Percentiles rank a stretch among this genome's conserved stretches.
These are phyloP conservation scores for Penicillium angulare DNA, from an alignment of 495 filamentous ascomycete species.

Conservation along the genomic window DNA sequence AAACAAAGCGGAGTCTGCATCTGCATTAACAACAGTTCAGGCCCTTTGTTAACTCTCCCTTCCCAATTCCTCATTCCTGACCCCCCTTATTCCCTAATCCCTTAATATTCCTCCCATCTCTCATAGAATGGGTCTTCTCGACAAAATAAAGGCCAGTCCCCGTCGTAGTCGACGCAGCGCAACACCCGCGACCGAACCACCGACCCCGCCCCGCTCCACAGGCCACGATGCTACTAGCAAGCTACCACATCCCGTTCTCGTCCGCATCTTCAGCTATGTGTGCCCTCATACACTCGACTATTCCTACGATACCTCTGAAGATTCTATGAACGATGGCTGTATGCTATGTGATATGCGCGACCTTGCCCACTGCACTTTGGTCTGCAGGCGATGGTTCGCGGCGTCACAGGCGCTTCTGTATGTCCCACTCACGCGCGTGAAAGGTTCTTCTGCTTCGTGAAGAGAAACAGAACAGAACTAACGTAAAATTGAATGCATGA, in stretches of 20 bases:
- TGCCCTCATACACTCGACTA: slow-evolving; percentile 81
- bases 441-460: background rate
- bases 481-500: too few relatives aligned
- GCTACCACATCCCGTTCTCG: slow-evolving; percentile 64
- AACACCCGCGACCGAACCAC: slow-evolving; percentile 22
- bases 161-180: slow-evolving; percentile 28
- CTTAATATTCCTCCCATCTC: background rate
- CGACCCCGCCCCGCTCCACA: slow-evolving; percentile 19
- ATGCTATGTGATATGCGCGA: slow-evolving; percentile 96
- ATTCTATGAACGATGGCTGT: slow-evolving; percentile 80
- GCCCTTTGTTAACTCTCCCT: background rate
- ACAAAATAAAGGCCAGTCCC: slow-evolving; percentile 34
- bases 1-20: slow-evolving; percentile 14
- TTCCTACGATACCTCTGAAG: slow-evolving; percentile 77
- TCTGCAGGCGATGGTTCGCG: slow-evolving; percentile 70
- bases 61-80: background rate
- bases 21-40: background rate
- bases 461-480: too few relatives aligned
- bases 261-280: slow-evolving; percentile 72
- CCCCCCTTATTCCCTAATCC: background rate
- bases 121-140: slow-evolving; percentile 39
- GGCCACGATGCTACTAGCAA: slow-evolving; percentile 46
- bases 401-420: slow-evolving; percentile 56
- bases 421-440: background rate
- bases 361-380: slow-evolving; percentile 72